phyloP scores from a whole-genome alignment of 495 filamentous ascomycete species.

The Aspergillus bertholletiae region DNA sequence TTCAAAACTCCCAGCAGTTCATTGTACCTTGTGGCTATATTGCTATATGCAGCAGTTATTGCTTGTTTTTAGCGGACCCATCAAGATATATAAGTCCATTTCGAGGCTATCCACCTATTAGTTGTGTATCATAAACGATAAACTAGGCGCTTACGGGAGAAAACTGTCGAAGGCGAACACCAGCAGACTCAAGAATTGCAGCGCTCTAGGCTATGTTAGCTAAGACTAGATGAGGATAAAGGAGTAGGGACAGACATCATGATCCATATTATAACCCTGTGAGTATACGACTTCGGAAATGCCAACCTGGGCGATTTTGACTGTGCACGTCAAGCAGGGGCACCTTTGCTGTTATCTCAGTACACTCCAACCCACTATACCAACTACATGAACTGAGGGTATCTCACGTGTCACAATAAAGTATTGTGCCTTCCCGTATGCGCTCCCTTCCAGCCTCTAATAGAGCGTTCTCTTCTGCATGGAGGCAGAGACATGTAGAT shows the following conservation, averaged over 20 bases:
- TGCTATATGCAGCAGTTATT: background rate
- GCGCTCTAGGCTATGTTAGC: slow-evolving; percentile 54
- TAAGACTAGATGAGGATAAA: background rate
- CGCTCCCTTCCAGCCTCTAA: slow-evolving; percentile 91
- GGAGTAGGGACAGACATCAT: slow-evolving; percentile 38
- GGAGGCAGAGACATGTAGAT: slow-evolving; percentile 86
- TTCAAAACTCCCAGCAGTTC: too few relatives aligned
- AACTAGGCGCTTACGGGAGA: slow-evolving; percentile 57
- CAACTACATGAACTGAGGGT: background rate
- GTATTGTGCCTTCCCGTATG: slow-evolving; percentile 69
- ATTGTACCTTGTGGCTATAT: too few relatives aligned
- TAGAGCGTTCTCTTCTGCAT: slow-evolving; percentile 95
- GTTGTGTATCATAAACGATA: background rate
- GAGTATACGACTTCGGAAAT: slow-evolving; percentile 94
- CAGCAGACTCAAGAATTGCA: slow-evolving; percentile 70
- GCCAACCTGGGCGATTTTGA: slow-evolving; percentile 95
- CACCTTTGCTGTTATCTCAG: slow-evolving; percentile 47
- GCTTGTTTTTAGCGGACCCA: background rate
- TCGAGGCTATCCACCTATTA: slow-evolving; percentile 33
- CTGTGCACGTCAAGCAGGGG: slow-evolving; percentile 95
- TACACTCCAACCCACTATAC: background rate
- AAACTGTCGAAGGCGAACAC: slow-evolving; percentile 77
- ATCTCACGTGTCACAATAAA: slow-evolving; percentile 86
- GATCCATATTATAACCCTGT: slow-evolving; percentile 91
- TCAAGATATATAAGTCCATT: slow-evolving; percentile 47